Percentiles rank a stretch among this genome's conserved stretches.
Evolutionary conservation across 441 rosid genomes (phyloP).

Genomic region (Bocquillonia castaneifolia): DNA sequence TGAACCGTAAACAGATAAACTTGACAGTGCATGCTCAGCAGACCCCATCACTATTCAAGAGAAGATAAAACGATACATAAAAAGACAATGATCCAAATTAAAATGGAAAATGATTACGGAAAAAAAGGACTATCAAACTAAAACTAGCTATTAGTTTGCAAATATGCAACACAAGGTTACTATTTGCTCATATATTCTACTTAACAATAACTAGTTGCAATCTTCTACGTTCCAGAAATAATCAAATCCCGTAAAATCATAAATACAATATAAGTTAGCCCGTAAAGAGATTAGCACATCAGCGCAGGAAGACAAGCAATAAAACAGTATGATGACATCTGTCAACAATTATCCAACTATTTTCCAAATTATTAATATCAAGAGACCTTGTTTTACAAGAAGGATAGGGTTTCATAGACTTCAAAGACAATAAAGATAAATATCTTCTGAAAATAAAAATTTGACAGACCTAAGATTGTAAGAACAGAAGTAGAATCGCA

Average conservation of each 20-base stretch:
- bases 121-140: neutral
- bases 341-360: neutral
- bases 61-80: conserved; percentile 12
- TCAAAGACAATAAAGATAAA: neutral
- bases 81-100: neutral
- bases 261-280: neutral
- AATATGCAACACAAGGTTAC: too few species aligned
- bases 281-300: neutral
- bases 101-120: neutral
- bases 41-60: conserved; percentile 84
- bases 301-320: neutral
- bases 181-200: too few species aligned
- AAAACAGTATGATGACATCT: neutral
- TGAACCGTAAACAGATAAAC: conserved; percentile 70
- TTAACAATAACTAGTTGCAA: too few species aligned
- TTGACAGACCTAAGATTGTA: neutral
- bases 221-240: too few species aligned
- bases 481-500: neutral
- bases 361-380: neutral
- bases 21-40: conserved; percentile 73
- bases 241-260: neutral
- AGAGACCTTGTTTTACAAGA: neutral
- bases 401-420: neutral
- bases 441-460: neutral
- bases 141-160: too few species aligned